A percentile compares a stretch with the other conserved stretches of the same genome.
Conservation (phyloP, 73 alveolate genomes). For the Symbiodinium pilosum region DNA sequence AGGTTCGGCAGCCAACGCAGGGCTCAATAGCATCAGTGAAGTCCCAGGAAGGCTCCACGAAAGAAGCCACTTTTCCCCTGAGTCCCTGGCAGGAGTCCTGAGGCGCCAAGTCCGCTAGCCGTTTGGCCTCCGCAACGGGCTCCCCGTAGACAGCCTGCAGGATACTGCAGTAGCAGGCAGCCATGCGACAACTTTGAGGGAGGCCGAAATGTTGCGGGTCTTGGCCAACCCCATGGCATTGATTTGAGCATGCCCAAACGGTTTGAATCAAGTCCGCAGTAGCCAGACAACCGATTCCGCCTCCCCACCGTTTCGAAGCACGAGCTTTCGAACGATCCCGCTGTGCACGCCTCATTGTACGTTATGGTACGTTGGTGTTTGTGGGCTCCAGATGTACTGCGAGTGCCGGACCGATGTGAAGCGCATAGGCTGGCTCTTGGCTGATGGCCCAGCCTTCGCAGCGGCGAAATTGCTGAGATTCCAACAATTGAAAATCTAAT, state of each 20-base stretch:
- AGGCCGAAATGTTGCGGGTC: not conserved
- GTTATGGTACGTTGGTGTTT: too few relatives aligned
- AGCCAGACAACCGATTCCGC: too few relatives aligned
- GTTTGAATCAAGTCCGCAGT: too few relatives aligned
- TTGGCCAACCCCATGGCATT: not conserved
- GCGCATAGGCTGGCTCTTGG: conserved; percentile 61
- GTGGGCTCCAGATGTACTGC: not conserved
- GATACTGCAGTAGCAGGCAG: too few relatives aligned
- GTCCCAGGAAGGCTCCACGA: too few relatives aligned
- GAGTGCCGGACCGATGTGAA: conserved; percentile 24
- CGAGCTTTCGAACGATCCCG: conserved; percentile 34
- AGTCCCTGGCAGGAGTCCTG: conserved; percentile 41
- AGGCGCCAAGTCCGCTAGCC: conserved; percentile 71
- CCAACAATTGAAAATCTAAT: too few relatives aligned
- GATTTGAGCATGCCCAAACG: too few relatives aligned
- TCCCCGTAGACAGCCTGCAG: conserved; percentile 4
- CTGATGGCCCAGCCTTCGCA: conserved; percentile 62
- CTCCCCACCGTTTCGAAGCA: conserved; percentile 37
- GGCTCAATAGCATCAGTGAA: too few relatives aligned
- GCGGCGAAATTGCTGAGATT: too few relatives aligned
- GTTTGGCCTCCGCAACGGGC: conserved; percentile 58
- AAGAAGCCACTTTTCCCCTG: too few relatives aligned
- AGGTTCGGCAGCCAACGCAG: too few relatives aligned
- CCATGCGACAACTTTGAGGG: not conserved
- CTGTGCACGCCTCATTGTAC: conserved; percentile 84